Conservation (phyloP, 2,329 filamentous ascomycete species). For the Fusarium coffeatum region DNA sequence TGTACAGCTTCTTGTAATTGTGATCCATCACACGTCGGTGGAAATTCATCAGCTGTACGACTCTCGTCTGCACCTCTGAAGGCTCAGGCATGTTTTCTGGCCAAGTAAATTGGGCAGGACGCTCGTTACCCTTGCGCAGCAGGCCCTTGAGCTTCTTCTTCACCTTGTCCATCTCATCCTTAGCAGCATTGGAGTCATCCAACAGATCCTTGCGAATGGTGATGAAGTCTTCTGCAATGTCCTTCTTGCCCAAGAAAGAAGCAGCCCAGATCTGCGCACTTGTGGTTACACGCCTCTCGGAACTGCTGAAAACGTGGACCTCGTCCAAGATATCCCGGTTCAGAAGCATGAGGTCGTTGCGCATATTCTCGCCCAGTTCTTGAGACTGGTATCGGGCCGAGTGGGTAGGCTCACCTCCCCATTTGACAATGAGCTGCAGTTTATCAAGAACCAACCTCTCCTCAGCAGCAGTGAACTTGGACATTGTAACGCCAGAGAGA, state of each 20-base stretch:
- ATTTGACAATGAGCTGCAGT: conserved; percentile 96
- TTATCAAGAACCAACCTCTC: conserved; percentile 95
- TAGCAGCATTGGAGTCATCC: conserved; percentile 97
- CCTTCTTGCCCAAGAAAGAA: conserved; percentile 87
- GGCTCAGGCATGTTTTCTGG: conserved; percentile 94
- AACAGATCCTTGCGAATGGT: conserved; percentile 92
- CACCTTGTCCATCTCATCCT: conserved; percentile 99
- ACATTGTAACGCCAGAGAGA: conserved; percentile 89
- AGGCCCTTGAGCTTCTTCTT: conserved; percentile 99
- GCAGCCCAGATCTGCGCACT: conserved; percentile 96
- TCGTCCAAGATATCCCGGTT: conserved; percentile 93
- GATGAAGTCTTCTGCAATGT: conserved; percentile 87
- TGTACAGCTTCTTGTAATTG: conserved; percentile 86
- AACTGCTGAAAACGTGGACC: conserved; percentile 94
- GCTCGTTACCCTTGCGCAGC: conserved; percentile 89
- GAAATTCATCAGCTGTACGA: conserved; percentile 97
- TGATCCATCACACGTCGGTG: conserved; percentile 94
- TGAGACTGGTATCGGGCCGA: conserved; percentile 96
- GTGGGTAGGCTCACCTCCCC: conserved; percentile 98
- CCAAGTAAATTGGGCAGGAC: conserved; percentile 98
- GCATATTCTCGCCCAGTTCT: conserved; percentile 94
- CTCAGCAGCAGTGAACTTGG: conserved; percentile 91
- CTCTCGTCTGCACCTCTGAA: conserved; percentile 88
- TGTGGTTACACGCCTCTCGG: conserved; percentile 91
- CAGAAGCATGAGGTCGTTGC: conserved; percentile 91